phyloP scores from a whole-genome alignment of 345 rosid species.

The Cardiospermum halicacabum region DNA sequence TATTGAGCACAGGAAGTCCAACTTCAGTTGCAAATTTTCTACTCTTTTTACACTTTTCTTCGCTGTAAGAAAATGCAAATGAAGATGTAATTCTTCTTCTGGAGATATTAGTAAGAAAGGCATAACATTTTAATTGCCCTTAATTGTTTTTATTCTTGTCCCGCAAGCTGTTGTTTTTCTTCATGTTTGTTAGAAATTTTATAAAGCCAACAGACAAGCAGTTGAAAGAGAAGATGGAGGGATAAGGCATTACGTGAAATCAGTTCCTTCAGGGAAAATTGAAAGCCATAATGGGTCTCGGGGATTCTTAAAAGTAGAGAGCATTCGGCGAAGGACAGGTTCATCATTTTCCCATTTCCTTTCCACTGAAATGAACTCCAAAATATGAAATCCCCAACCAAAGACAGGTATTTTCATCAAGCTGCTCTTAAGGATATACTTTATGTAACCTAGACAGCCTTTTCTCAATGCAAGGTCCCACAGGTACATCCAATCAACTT shows the following conservation, averaged over 20 bases:
- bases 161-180: not conserved
- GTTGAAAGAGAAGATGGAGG: slow-evolving; percentile 15
- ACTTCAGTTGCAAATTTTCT: slow-evolving; percentile 59
- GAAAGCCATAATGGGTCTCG: slow-evolving; percentile 83
- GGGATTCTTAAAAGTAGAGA: slow-evolving; percentile 63
- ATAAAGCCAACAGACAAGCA: slow-evolving; percentile 10
- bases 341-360: slow-evolving; percentile 83
- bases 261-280: slow-evolving; percentile 90
- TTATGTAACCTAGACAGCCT: slow-evolving; percentile 66
- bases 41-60: slow-evolving; percentile 61
- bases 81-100: not conserved
- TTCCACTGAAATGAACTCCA: slow-evolving; percentile 83
- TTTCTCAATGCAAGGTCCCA: slow-evolving; percentile 82
- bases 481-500: slow-evolving; percentile 90
- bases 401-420: slow-evolving; percentile 72
- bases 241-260: slow-evolving; percentile 55
- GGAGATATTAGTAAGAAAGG: not conserved
- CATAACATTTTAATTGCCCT: not conserved
- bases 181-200: not conserved
- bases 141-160: not conserved
- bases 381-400: slow-evolving; percentile 83
- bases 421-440: slow-evolving; percentile 79
- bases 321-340: slow-evolving; percentile 46
- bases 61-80: slow-evolving; percentile 40
- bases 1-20: slow-evolving; percentile 65